Evolutionary conservation across 2,329 filamentous ascomycete genomes (phyloP).

Genomic region (Cladorrhinum sp.): DNA sequence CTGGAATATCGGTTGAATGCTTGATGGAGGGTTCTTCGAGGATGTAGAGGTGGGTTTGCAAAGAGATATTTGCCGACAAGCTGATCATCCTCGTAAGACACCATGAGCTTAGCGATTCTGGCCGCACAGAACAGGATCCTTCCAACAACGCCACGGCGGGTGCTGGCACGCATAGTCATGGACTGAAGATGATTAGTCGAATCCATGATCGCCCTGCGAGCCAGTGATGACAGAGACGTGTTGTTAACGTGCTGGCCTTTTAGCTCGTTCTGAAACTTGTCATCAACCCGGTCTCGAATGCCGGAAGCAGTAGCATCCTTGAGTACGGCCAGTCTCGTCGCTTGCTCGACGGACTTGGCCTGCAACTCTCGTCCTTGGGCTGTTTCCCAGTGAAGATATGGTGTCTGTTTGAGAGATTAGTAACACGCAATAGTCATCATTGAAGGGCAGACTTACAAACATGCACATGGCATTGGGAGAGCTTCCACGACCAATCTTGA

Average conservation of each 20-base stretch:
- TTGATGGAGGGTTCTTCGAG: slow-evolving; percentile 45
- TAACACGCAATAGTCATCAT: not conserved
- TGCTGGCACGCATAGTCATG: slow-evolving; percentile 11
- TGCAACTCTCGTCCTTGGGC: slow-evolving; percentile 9
- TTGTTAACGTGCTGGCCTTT: slow-evolving; percentile 9
- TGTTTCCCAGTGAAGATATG: slow-evolving; percentile 15
- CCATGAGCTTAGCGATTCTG: slow-evolving; percentile 12
- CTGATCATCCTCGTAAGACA: slow-evolving; percentile 13
- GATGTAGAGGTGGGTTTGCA: slow-evolving; percentile 36
- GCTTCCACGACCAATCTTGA: not conserved
- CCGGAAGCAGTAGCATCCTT: not conserved
- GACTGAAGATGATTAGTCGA: slow-evolving; percentile 11
- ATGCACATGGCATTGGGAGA: slow-evolving; percentile 10
- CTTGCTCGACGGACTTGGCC: slow-evolving; percentile 8
- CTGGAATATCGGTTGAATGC: slow-evolving; percentile 30
- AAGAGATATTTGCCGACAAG: slow-evolving; percentile 30
- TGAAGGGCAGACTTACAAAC: not conserved
- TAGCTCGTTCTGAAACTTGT: slow-evolving; percentile 14
- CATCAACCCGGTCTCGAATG: slow-evolving; percentile 11
- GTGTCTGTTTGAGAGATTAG: slow-evolving; percentile 1
- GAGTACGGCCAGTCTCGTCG: slow-evolving; percentile 3
- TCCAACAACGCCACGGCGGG: slow-evolving; percentile 11
- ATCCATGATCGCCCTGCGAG: slow-evolving; percentile 6
- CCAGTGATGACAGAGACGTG: slow-evolving; percentile 10
- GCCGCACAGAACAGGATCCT: slow-evolving; percentile 13